Conservation (phyloP, 129 eudicot species). For the Chrysanthemum seticuspe region DNA sequence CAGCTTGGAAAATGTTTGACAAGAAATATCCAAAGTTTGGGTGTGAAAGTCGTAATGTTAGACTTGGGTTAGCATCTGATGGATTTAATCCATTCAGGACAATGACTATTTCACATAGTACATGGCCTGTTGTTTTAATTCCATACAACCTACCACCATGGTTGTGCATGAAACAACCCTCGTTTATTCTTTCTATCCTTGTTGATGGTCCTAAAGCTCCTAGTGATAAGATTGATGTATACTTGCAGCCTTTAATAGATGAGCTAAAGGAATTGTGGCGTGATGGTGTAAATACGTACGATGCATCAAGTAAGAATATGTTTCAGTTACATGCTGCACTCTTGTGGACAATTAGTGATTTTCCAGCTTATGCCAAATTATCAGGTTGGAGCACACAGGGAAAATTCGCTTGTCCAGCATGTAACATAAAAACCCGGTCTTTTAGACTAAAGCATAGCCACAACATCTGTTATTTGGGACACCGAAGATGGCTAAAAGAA, state of each 20-base stretch:
- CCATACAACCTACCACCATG: conserved; percentile 30
- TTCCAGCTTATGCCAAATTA: conserved; percentile 14
- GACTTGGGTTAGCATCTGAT: too few relatives aligned
- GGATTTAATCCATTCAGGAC: too few relatives aligned
- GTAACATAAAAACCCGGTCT: not conserved
- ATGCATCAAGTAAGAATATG: conserved; percentile 8
- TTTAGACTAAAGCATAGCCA: conserved; percentile 10
- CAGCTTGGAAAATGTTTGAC: too few relatives aligned
- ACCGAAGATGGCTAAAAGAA: conserved; percentile 13
- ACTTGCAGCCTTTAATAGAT: conserved; percentile 23
- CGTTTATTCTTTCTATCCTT: conserved; percentile 6
- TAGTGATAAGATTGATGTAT: conserved; percentile 30
- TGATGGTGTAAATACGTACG: conserved; percentile 15
- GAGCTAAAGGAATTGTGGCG: conserved; percentile 21
- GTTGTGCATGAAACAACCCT: conserved; percentile 21
- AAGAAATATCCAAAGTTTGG: too few relatives aligned
- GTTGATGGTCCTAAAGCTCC: conserved; percentile 23
- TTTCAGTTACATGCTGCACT: conserved; percentile 1
- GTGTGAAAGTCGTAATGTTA: too few relatives aligned
- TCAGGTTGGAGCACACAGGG: conserved; percentile 21
- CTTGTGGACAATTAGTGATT: conserved; percentile 24
- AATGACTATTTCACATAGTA: conserved; percentile 22
- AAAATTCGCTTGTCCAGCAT: conserved; percentile 15
- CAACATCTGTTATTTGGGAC: conserved; percentile 4
- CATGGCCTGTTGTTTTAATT: conserved; percentile 29